Base-by-base conservation (phyloP, 2,329 filamentous ascomycete genomes). In the Xylariaceae sp. region DNA sequence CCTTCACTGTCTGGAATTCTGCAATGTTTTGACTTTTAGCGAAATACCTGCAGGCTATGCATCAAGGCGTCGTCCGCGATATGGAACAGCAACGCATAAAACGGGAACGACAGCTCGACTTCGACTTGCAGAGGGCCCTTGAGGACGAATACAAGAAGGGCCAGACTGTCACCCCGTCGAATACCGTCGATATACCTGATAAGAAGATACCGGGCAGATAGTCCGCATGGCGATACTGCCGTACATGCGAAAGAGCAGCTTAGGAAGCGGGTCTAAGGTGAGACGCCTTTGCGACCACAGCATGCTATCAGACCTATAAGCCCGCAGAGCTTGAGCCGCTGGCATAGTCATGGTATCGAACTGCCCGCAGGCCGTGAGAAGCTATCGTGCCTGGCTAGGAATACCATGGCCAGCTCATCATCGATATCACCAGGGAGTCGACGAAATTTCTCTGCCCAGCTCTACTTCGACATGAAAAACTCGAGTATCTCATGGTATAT, bases 1-100 rank as follows among this genome's bases (percentile, higher is more conserved):
- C 6, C n/a, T 34, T 36, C n/a, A n/a, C 22, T 17, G 17, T 21
- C 2, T 22, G 14, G 21, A 17, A 17, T 19, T 48, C 46, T 55
- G 42, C 32, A 37, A 47, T 29, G 38, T 8, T 20, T 23, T 41
- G 36, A 10, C 40, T 44, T 20, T 54, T 33, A 47, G 22, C 47
- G 16, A 44, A 16, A 22, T 44, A 42, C 33, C 8, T 29, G 21
- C 52, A 92, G 93, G 87, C 88, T 46, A 98, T 98, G 93, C 93
- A 98, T 63, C 81, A 86, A 55, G 93, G 93, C 36, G 93, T 98
- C 34, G 74, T 97, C 54, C 87, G 92, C 53, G 93, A 98, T 62
- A 86, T 96, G 76, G 92, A 97, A 63, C 89, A 94, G 63, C 91
- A 95, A 65, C 83, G 87, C 37, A 66, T 96, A 55, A 96, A 96